phyloP scores from a whole-genome alignment of 1,284 basidiomycete species.

The Malassezia sympodialis region DNA sequence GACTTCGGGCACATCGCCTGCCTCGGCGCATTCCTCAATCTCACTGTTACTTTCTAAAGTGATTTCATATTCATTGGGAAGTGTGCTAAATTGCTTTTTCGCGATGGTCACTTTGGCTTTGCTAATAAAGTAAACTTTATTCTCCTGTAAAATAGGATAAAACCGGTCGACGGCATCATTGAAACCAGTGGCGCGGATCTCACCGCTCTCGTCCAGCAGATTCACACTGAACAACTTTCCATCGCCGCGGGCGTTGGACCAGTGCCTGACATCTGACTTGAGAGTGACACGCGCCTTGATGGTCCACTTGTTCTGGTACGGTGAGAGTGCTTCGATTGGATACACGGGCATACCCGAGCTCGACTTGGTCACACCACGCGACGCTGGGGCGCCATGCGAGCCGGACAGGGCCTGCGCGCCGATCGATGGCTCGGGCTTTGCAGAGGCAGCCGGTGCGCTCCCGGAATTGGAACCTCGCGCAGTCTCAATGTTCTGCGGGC shows the following conservation, averaged over 20 bases:
- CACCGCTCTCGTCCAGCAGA: conserved; percentile 76
- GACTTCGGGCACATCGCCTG: conserved; percentile 44
- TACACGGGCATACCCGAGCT: conserved; percentile 53
- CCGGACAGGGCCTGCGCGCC: conserved; percentile 16
- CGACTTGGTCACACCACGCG: conserved; percentile 26
- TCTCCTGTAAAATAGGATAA: conserved; percentile 75
- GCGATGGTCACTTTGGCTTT: conserved; percentile 85
- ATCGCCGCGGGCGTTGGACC: conserved; percentile 81
- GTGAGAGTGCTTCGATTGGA: conserved; percentile 88
- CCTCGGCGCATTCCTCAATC: conserved; percentile 43
- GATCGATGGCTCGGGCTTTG: background rate
- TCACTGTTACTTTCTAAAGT: conserved; percentile 59
- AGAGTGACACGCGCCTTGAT: conserved; percentile 89
- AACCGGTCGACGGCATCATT: conserved; percentile 75
- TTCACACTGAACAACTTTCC: conserved; percentile 90
- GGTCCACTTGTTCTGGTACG: conserved; percentile 92
- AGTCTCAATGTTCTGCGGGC: conserved; percentile 32
- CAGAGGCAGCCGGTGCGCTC: background rate
- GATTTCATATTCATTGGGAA: conserved; percentile 90
- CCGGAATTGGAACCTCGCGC: background rate
- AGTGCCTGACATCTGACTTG: conserved; percentile 79
- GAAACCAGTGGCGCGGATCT: conserved; percentile 62
- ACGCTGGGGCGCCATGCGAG: background rate
- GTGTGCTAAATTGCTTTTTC: conserved; percentile 90
- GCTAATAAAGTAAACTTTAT: conserved; percentile 83